Base-by-base conservation (phyloP, 1,139 yeast genomes). In the Suhomyces choctaworum region DNA sequence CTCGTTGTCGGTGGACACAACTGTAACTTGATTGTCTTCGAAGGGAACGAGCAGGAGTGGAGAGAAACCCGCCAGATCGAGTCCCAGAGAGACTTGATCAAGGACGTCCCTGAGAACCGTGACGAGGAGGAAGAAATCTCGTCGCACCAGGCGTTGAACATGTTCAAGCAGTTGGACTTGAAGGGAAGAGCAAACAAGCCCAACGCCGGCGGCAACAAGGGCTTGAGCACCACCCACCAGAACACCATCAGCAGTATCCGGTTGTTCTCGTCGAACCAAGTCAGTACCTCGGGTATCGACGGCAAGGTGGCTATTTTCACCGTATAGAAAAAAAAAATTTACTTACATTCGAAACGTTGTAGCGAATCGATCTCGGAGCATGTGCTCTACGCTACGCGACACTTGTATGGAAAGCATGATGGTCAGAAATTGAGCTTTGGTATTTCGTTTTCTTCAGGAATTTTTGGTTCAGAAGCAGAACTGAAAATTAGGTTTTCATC, bases 161-260 rank as follows among this genome's bases (percentile, higher is more conserved):
- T 92, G 92, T 94, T 94, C 68, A 83, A 89, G 62, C 96, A 92
- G 62, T 72, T 92, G 74, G 99, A 92, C 63, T 76, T 92, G 61
- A 90, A 89, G 72, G 98, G 98, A 37, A 76, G 87, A 40, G 80
- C 78, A 34, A 70, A 74, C 46, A 67, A 72, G 42, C 64, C 70
- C 17, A 44, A 47, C 30, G 43, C 44, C 33, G 64, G 67, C 16
- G 65, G 75, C 24, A 56, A 62, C 23, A 72, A 75, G 37, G 77
- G 76, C 32, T 72, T 84, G 54, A 74, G 73, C 42, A 88, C 96
- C 12, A 78, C 87, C 42, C 98, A 92, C 62, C 97, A 90, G 62
- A 92, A 90, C 65, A 82, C 97, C 20, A 88, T 94, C 56, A 78
- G 83, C 33, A 76, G 80, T 34, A 76, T 90, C 47, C 80, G 86